Evolutionary conservation across 345 rosid genomes (phyloP).

Genomic region (Melaleuca quinquenervia): DNA sequence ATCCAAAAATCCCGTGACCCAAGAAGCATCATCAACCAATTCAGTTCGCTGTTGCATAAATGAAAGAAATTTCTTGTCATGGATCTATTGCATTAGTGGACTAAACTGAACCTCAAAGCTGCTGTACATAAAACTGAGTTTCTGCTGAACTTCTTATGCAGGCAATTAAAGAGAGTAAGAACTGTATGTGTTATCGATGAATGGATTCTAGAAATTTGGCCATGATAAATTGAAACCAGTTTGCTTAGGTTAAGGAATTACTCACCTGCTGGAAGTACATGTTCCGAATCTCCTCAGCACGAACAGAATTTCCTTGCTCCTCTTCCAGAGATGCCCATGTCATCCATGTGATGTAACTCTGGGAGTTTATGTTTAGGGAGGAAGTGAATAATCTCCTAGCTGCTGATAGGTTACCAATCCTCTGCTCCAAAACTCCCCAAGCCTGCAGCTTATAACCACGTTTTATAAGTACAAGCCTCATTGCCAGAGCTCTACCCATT

Average conservation of each 20-base stretch:
- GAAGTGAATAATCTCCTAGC: constrained; percentile 88
- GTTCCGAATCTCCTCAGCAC: constrained; percentile 92
- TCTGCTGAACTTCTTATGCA: neutral
- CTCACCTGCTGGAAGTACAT: constrained; percentile 93
- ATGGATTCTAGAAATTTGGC: neutral
- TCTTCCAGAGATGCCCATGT: constrained; percentile 97
- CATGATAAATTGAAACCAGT: neutral
- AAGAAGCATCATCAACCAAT: constrained; percentile 87
- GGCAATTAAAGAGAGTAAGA: neutral
- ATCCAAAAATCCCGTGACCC: constrained; percentile 80
- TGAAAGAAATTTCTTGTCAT: neutral
- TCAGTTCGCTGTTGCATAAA: constrained; percentile 57
- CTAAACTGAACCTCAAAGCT: neutral
- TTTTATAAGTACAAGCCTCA: neutral
- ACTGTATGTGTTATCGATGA: neutral
- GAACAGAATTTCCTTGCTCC: constrained; percentile 78
- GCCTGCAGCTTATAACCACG: constrained; percentile 26
- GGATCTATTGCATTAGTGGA: neutral
- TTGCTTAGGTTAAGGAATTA: neutral
- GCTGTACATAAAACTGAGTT: neutral
- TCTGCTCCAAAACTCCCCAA: constrained; percentile 96
- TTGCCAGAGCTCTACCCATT: neutral
- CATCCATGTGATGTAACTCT: constrained; percentile 96
- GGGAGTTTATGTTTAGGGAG: constrained; percentile 70
- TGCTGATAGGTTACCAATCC: constrained; percentile 74